Evolutionary conservation across 2,329 filamentous ascomycete genomes (phyloP), one percentile per base, ranked within the genome.

Genomic region (Harringtonia lauricola): DNA sequence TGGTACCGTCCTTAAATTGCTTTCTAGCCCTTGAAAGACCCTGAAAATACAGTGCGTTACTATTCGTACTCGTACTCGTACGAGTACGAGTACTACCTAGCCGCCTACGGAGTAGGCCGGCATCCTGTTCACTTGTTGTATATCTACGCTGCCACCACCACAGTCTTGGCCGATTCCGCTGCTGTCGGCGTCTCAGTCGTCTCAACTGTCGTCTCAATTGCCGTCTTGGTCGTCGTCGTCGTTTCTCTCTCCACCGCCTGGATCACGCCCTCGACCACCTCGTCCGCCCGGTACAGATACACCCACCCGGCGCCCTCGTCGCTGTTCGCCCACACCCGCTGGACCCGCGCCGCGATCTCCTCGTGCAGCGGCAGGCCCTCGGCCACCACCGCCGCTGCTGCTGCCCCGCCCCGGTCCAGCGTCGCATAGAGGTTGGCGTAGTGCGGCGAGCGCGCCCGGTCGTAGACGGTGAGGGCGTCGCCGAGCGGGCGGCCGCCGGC

Each of bases 361-460:
- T 51, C 49, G 15, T 51, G 49, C 13, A 49, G 41, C 12, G 49
- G 39, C 30, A 44, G 35, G 8, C 47, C 44, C 19, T 39, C 31
- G 4, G 17, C 14, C 3, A 26, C 38, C 13, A 51, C 49, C 2
- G 41, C 43, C 3, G 37, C 37, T 6, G 44, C 34, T 3, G 39
- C 28, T 3, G 42, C 39, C 1, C 34, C 45, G 2, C 43, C 43
- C 1, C 33, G 36, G 30, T 52, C 49, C 2, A 52, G 36, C 19
- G 44, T 45, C 2, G 42, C 36, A 30, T 52, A 52, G 2, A 52
- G 41, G 6, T 48, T 48, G 4, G 39, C 36, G 21, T 52, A 52
- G 34, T 51, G 50, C 10, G 47, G 44, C 8, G 50, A 52, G 2
- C 50, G 45, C 3, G 44, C 43, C 1, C 37, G 37, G 26, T 52